phyloP scores from a whole-genome alignment of 1,139 yeast species.

The Nakaseomyces uthaithaninus region DNA sequence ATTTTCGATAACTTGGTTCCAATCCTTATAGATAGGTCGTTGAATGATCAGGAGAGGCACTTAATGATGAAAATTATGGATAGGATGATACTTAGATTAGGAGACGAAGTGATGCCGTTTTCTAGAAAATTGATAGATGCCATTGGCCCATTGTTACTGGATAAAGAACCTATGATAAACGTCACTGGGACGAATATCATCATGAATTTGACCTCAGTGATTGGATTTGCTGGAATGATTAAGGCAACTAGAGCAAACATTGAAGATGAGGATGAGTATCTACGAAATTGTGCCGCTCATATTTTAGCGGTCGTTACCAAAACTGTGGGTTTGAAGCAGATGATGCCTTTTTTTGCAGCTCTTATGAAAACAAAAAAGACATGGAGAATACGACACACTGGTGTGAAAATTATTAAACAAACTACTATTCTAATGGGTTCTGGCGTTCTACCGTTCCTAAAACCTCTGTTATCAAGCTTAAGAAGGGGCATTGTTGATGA shows the following conservation, averaged over 20 bases:
- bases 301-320: slow-evolving; percentile 81
- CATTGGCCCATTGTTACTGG: slow-evolving; percentile 70
- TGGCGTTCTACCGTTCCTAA: slow-evolving; percentile 68
- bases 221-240: slow-evolving; percentile 74
- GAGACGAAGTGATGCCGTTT: slow-evolving; percentile 57
- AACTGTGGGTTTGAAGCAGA: slow-evolving; percentile 61
- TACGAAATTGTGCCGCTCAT: slow-evolving; percentile 68
- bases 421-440: slow-evolving; percentile 62
- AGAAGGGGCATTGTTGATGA: slow-evolving; percentile 62
- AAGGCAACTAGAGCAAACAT: slow-evolving; percentile 73
- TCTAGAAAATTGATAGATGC: slow-evolving; percentile 67
- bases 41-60: slow-evolving; percentile 82
- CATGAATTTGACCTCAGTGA: slow-evolving; percentile 66
- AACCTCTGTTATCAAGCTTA: slow-evolving; percentile 56
- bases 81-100: slow-evolving; percentile 57
- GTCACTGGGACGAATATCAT: slow-evolving; percentile 76
- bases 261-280: slow-evolving; percentile 74
- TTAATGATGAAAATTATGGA: slow-evolving; percentile 68
- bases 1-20: slow-evolving; percentile 68
- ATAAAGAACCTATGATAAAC: slow-evolving; percentile 67
- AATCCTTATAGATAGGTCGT: slow-evolving; percentile 56
- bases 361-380: slow-evolving; percentile 71
- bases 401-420: slow-evolving; percentile 70
- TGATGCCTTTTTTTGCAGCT: slow-evolving; percentile 76
- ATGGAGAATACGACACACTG: slow-evolving; percentile 86